phyloP scores from a whole-genome alignment of 768 basidiomycete species.

The Phylloporus sp. region DNA sequence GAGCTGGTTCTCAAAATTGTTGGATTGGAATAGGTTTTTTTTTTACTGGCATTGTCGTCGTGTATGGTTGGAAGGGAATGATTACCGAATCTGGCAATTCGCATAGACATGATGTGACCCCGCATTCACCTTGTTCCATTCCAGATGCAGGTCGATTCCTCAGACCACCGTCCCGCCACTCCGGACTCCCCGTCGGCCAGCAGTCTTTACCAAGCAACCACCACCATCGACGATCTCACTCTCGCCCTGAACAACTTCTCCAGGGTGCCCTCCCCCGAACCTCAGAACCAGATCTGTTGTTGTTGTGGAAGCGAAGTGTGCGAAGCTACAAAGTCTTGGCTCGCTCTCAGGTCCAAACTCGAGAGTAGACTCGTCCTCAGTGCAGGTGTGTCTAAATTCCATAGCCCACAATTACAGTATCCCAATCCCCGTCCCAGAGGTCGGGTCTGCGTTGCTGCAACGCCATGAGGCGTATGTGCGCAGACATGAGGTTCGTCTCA shows the following conservation, averaged over 20 bases:
- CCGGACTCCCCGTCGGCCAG: conserved; percentile 48
- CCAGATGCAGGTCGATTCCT: conserved; percentile 22
- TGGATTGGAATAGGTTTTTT: conserved; percentile 28
- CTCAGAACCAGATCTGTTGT: conserved; percentile 46
- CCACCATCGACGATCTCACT: conserved; percentile 76
- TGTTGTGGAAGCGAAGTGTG: conserved; percentile 66
- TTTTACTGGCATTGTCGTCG: too few species aligned
- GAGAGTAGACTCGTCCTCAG: conserved; percentile 78
- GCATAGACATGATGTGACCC: conserved; percentile 11
- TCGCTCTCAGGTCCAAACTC: conserved; percentile 59
- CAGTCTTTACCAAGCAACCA: conserved; percentile 49
- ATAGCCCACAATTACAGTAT: not conserved
- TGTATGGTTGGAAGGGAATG: conserved; percentile 1
- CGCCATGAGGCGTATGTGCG: conserved; percentile 84
- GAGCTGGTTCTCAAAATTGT: conserved; percentile 51
- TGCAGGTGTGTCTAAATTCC: conserved; percentile 57
- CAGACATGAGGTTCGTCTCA: conserved; percentile 52
- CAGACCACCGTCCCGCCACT: conserved; percentile 36
- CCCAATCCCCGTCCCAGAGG: conserved; percentile 46
- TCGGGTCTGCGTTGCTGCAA: conserved; percentile 83
- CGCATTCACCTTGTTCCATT: conserved; percentile 1
- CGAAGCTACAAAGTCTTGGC: conserved; percentile 59
- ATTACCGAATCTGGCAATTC: conserved; percentile 16
- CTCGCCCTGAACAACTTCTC: conserved; percentile 68
- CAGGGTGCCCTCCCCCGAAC: conserved; percentile 69